Percentiles rank a stretch among this genome's conserved stretches.
Evolutionary conservation across 371 early-diverging fungal species (phyloP).

Genomic region (Coemansia sp.): DNA sequence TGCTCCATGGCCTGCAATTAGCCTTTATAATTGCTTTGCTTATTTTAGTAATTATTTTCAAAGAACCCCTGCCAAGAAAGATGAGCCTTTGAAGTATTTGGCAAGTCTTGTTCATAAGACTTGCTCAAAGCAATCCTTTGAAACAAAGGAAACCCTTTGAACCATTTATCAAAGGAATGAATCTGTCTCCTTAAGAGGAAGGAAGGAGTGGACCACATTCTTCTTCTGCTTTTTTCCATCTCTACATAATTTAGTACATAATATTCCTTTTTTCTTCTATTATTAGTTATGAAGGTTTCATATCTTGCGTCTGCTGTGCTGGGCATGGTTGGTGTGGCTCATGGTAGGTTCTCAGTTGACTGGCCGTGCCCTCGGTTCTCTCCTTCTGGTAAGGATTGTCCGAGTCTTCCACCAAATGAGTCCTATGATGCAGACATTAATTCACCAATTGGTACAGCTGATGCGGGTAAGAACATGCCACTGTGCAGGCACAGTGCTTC

Average conservation of each 20-base stretch:
- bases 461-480: neutral
- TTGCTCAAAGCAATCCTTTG: too few species aligned
- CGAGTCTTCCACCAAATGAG: conserved; percentile 16
- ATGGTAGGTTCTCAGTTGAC: neutral
- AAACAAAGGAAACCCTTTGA: too few species aligned
- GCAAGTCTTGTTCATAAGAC: too few species aligned
- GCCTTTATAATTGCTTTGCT: too few species aligned
- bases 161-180: too few species aligned
- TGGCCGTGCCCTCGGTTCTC: conserved; percentile 24
- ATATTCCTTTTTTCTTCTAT: neutral
- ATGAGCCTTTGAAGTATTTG: too few species aligned
- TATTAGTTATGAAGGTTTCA: conserved; percentile 7
- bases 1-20: too few species aligned
- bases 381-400: conserved; percentile 10
- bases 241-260: neutral
- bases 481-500: conserved; percentile 35
- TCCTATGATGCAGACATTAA: conserved; percentile 22
- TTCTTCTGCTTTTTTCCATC: neutral
- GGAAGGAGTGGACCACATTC: neutral
- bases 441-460: conserved; percentile 4
- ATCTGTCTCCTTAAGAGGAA: neutral
- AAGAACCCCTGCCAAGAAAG: too few species aligned
- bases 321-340: neutral
- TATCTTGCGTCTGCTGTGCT: conserved; percentile 1
- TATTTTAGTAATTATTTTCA: too few species aligned